Evolutionary conservation across 2,329 filamentous ascomycete species (phyloP).

Genomic region (Cercospora zeina): DNA sequence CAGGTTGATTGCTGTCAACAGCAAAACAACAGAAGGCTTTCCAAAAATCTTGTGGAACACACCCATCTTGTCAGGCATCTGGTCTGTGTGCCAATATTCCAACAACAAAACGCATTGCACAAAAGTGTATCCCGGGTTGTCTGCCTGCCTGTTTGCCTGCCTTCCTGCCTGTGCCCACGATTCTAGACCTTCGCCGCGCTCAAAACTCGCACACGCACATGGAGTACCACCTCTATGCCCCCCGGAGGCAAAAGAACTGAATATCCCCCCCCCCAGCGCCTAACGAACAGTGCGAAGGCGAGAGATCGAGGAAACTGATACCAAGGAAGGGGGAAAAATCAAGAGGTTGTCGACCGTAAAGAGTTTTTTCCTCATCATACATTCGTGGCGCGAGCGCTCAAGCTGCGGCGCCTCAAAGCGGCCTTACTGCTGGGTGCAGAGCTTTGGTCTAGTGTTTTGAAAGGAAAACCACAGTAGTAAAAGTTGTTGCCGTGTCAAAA

Average conservation of each 20-base stretch:
- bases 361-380: conserved; percentile 8
- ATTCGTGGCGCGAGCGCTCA: conserved; percentile 10
- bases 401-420: conserved; percentile 18
- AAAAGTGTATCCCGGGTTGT: not conserved
- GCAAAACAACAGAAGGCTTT: conserved; percentile 1
- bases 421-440: conserved; percentile 4
- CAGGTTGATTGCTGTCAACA: conserved; percentile 10
- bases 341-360: conserved; percentile 8
- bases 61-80: not conserved
- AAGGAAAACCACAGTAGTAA: conserved; percentile 13
- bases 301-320: not conserved
- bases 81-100: not conserved
- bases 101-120: not conserved
- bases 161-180: conserved; percentile 7
- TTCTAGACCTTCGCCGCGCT: conserved; percentile 13
- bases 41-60: not conserved
- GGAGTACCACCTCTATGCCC: not conserved
- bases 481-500: conserved; percentile 19
- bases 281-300: not conserved
- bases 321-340: not conserved
- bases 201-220: not conserved
- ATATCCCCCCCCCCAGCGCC: not conserved
- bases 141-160: conserved; percentile 4
- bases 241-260: not conserved
- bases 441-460: conserved; percentile 14